phyloP scores from a whole-genome alignment of 306 rosid genomes.

The Ochetophila trinervis region DNA sequence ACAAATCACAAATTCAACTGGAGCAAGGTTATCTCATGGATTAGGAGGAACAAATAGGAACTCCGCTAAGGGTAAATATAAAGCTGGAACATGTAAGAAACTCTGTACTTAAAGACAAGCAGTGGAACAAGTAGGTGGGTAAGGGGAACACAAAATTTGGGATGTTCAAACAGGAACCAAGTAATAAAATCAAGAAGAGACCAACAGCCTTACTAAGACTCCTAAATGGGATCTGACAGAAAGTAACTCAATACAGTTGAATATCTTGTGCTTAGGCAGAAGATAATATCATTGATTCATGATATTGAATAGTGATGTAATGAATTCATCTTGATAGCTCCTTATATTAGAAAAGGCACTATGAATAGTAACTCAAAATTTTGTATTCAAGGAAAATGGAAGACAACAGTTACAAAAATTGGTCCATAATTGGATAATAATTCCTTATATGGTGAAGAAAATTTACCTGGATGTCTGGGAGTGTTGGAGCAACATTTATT shows the following conservation, averaged over 20 bases:
- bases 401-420: constrained; percentile 10
- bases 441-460: constrained; percentile 1
- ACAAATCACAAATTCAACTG: neutral
- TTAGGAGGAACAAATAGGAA: neutral
- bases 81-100: no score
- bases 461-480: constrained; percentile 89
- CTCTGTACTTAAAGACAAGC: neutral
- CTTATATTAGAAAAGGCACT: neutral
- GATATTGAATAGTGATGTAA: neutral
- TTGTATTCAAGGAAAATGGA: constrained; percentile 8
- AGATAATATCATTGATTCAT: neutral
- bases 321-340: neutral
- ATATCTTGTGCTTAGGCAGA: constrained; percentile 1
- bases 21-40: neutral
- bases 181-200: neutral
- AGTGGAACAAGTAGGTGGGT: neutral
- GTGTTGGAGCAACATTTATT: constrained; percentile 82
- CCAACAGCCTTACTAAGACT: neutral
- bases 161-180: no score
- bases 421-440: constrained; percentile 1
- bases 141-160: neutral
- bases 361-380: no score
- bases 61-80: no score
- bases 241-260: neutral
- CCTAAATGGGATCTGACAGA: constrained; percentile 2